A percentile compares a stretch with the other conserved stretches of the same genome.
phyloP scores from a whole-genome alignment of 2,329 filamentous ascomycete species.

The Blastomyces emzantsi region DNA sequence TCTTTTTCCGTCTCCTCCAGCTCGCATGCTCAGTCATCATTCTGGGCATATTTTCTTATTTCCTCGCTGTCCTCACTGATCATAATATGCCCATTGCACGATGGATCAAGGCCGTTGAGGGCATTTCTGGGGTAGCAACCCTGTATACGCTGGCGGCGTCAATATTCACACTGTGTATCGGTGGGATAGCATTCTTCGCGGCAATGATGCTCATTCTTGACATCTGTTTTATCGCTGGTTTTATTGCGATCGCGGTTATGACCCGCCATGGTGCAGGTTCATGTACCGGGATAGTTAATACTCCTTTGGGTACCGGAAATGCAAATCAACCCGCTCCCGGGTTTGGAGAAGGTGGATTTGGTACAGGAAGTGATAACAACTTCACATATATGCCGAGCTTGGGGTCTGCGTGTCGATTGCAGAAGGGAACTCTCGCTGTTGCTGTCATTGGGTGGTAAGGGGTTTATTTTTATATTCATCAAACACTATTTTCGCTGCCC shows the following conservation, averaged over 20 bases:
- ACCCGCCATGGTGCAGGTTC: constrained; percentile 59
- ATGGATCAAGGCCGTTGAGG: constrained; percentile 64
- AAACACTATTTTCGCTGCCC: background rate
- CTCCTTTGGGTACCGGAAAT: constrained; percentile 58
- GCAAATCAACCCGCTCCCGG: constrained; percentile 42
- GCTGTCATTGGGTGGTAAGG: constrained; percentile 66
- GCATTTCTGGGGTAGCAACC: constrained; percentile 64
- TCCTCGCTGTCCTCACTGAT: constrained; percentile 62
- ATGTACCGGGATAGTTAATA: constrained; percentile 58
- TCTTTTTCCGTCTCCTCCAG: constrained; percentile 63
- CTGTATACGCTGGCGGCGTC: constrained; percentile 67
- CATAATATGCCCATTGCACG: constrained; percentile 54
- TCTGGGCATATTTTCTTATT: constrained; percentile 75
- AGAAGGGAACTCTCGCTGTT: constrained; percentile 69
- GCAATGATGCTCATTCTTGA: constrained; percentile 67
- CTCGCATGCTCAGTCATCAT: constrained; percentile 65
- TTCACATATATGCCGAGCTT: constrained; percentile 28
- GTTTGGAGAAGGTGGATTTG: constrained; percentile 41
- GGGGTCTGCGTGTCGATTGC: constrained; percentile 60
- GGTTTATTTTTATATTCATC: background rate
- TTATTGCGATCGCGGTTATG: constrained; percentile 71
- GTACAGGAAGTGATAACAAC: constrained; percentile 22
- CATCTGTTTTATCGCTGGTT: constrained; percentile 62
- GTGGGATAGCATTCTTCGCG: constrained; percentile 64
- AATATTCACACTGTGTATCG: constrained; percentile 68